Percentiles rank a stretch among this genome's conserved stretches.
phyloP scores from a whole-genome alignment of 1,284 basidiomycete genomes.

The Fomitiporia mediterranea region DNA sequence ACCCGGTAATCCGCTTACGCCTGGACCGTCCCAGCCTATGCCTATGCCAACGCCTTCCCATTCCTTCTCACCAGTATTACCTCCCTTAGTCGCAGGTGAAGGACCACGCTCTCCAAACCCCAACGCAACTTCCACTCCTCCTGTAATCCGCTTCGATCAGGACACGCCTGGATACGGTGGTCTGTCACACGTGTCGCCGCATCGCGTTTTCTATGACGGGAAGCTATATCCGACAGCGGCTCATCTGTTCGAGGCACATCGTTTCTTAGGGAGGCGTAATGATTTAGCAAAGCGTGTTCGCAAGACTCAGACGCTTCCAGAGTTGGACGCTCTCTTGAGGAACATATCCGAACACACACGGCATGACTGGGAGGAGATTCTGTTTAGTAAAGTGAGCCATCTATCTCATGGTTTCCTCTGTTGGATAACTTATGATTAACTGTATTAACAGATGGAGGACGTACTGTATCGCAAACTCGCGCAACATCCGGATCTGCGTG shows the following conservation, averaged over 20 bases:
- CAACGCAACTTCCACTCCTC: background rate
- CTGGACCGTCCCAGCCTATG: background rate
- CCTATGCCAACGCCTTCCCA: background rate
- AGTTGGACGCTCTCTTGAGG: conserved; percentile 47
- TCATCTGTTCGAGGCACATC: conserved; percentile 65
- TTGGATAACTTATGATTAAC: background rate
- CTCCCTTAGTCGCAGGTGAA: background rate
- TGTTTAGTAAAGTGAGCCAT: conserved; percentile 43
- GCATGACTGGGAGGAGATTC: conserved; percentile 49
- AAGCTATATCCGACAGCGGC: conserved; percentile 55
- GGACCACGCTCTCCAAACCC: conserved; percentile 7
- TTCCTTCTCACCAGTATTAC: background rate
- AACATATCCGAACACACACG: conserved; percentile 36
- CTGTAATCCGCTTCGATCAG: conserved; percentile 32
- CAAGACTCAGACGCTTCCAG: conserved; percentile 36
- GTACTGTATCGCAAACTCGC: conserved; percentile 56
- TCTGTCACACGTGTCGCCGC: conserved; percentile 56
- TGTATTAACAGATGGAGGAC: conserved; percentile 48
- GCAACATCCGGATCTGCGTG: conserved; percentile 49
- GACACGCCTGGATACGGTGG: conserved; percentile 30
- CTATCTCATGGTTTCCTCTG: background rate
- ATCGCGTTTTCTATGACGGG: conserved; percentile 47
- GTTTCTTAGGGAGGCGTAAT: conserved; percentile 46
- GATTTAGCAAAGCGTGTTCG: conserved; percentile 53
- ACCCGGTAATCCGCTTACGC: background rate